Evolutionary conservation across 2,329 filamentous ascomycete genomes (phyloP).

Genomic region (Thermothelomyces thermophilus): DNA sequence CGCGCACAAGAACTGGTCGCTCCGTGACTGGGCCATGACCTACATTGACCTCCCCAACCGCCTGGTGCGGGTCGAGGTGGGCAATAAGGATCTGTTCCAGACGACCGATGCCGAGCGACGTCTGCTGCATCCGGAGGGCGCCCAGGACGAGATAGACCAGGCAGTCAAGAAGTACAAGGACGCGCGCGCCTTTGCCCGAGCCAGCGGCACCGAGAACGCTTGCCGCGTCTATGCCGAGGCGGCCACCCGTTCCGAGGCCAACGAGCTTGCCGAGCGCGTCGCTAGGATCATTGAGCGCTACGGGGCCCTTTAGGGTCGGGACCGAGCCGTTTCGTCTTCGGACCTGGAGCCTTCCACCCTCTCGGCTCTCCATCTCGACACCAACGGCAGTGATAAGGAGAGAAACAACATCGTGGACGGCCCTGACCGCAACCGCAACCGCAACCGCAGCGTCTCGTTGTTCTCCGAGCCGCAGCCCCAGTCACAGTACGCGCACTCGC

Average conservation of each 20-base stretch:
- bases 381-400: neutral
- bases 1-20: conserved; percentile 86
- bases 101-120: conserved; percentile 89
- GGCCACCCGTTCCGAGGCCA: conserved; percentile 78
- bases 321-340: neutral
- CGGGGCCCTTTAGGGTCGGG: conserved; percentile 26
- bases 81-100: conserved; percentile 80
- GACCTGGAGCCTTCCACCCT: neutral
- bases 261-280: conserved; percentile 82
- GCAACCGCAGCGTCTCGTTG: conserved; percentile 5
- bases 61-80: conserved; percentile 86
- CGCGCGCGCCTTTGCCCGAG: conserved; percentile 83
- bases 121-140: conserved; percentile 69
- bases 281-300: conserved; percentile 64
- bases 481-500: neutral
- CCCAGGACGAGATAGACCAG: conserved; percentile 80
- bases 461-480: neutral
- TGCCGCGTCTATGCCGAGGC: conserved; percentile 96
- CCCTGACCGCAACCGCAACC: neutral
- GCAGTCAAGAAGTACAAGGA: conserved; percentile 86
- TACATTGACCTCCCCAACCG: conserved; percentile 94
- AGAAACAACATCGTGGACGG: neutral
- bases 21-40: conserved; percentile 85
- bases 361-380: neutral
- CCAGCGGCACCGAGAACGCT: conserved; percentile 92